phyloP scores from a whole-genome alignment of 257 asterid genomes.

The Craterostigma plantagineum region DNA sequence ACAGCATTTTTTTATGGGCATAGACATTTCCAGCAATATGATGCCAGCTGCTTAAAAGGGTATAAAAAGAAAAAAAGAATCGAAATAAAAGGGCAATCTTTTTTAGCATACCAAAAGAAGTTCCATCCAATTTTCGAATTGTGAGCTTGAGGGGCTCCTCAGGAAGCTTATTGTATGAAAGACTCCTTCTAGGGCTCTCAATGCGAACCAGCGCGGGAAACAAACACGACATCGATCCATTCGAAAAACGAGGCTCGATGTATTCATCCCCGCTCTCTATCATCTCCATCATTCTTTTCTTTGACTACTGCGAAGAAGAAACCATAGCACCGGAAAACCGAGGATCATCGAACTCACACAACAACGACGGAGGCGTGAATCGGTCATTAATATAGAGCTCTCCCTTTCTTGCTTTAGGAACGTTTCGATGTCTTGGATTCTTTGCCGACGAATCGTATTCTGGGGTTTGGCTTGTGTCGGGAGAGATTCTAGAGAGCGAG shows the following conservation, averaged over 20 bases:
- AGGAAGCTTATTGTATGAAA: conserved; percentile 34
- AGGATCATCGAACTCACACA: conserved; percentile 4
- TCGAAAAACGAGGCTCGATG: conserved; percentile 17
- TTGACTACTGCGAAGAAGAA: neutral
- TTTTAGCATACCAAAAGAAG: conserved; percentile 39
- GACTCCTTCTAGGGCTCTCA: conserved; percentile 16
- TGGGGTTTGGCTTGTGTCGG: conserved; percentile 29
- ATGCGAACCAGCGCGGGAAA: conserved; percentile 10
- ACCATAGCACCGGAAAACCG: conserved; percentile 6
- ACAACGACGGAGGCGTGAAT: conserved; percentile 7
- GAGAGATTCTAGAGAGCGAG: conserved; percentile 26
- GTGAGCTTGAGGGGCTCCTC: conserved; percentile 40
- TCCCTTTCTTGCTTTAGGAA: neutral
- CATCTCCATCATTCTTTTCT: conserved; percentile 12
- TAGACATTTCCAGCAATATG: no score
- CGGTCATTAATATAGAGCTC: neutral
- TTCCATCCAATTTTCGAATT: conserved; percentile 61
- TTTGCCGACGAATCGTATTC: conserved; percentile 14
- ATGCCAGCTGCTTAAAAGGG: no score
- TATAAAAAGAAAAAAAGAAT: no score
- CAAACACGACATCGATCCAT: conserved; percentile 20
- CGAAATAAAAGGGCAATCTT: neutral
- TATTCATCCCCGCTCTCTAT: conserved; percentile 14
- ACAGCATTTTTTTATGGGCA: no score
- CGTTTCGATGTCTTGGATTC: conserved; percentile 8